Base-by-base conservation (phyloP, 169 alveolate genomes). In the Plasmodium blacklocki region DNA sequence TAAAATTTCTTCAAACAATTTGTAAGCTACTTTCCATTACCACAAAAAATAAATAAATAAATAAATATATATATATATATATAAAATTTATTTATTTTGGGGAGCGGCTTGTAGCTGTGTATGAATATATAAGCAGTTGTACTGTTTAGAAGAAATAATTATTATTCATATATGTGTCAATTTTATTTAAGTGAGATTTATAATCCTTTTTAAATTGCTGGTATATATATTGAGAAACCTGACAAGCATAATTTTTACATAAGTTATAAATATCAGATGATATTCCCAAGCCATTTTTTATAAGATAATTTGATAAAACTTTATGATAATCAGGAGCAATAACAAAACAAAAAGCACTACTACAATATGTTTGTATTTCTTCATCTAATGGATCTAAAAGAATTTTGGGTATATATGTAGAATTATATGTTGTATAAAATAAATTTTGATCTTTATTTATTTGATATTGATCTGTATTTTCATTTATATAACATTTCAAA, bases 331-430 rank as follows among this genome's bases (percentile, higher is more conserved):
- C 73, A 15, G 90, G 90, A 39, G 90, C 90, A n/a, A 80, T 26
- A 50, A 80, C 70, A 49, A 68, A 80, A 49, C 90, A 80, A 73
- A 80, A 80, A 14, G 90, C 90, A 73, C 85, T 80, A 50, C 83
- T 80, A 72, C 90, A 80, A 43, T 80, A 80, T 8, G 45, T 21
- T 19, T 80, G 63, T 15, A 80, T 49, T 80, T 80, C 90, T 60
- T 39, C 63, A n/a, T 80, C 62, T 12, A 80, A 73, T 5, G 90
- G 90, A 45, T 80, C 90, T 47, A 80, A 18, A 3, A 80, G 54
- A 18, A 80, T 67, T 39, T 80, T 66, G 11, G 90, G 90, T 47
- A 80, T 80, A 49, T 68, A 80, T 47, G 7, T 68, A 15, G 54
- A 12, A 50, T 56, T 54, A 14, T 39, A 11, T 4, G 47, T 58